Base-by-base conservation (phyloP, 164 flowering plant genomes). In the Nelumbo lutea region DNA sequence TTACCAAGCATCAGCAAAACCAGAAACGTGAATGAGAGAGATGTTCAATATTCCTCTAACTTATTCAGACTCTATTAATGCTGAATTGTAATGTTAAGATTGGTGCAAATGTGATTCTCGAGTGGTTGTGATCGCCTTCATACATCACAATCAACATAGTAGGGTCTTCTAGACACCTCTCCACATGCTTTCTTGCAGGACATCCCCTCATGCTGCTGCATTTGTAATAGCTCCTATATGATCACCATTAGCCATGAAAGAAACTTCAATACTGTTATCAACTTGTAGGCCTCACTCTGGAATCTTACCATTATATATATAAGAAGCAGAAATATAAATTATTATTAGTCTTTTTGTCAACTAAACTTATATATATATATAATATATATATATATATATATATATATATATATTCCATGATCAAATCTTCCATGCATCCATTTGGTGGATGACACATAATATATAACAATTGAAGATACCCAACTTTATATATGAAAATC, bases 121-220 rank as follows among this genome's bases (percentile, higher is more conserved):
- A 51, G 68, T 79, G 85, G 59, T 65, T 73, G 71, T 82, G 85
- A 9, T 76, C 78, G 9, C 81, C 85, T 70, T 82, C 83, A 60
- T 77, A 79, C 61, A 83, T 79, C 44, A 82, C 76, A 58, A 79
- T 58, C 55, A 82, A 66, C 79, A 82, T 67, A 45, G 59, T 71
- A 8, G 81, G 79, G 69, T 82, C 84, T 9, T 79, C 77, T 70
- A 69, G 51, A 67, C 75, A 66, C 57, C 84, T 59, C 63, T 82
- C 82, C 51, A 79, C 79, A 42, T 82, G 85, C 70, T 82, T 82
- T 50, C 83, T 79, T 27, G 85, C 83, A n/a, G 81, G 80, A 53
- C 85, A 82, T 42, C 83, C 81, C 73, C 75, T 76, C 58, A 59
- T 45, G 71, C 81, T 78, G 68, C 83, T 82, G 75, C 85, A 77